Percentiles rank a stretch among this genome's conserved stretches.
Evolutionary conservation across 2,329 filamentous ascomycete species (phyloP).

Genomic region (Leptographium procerum): DNA sequence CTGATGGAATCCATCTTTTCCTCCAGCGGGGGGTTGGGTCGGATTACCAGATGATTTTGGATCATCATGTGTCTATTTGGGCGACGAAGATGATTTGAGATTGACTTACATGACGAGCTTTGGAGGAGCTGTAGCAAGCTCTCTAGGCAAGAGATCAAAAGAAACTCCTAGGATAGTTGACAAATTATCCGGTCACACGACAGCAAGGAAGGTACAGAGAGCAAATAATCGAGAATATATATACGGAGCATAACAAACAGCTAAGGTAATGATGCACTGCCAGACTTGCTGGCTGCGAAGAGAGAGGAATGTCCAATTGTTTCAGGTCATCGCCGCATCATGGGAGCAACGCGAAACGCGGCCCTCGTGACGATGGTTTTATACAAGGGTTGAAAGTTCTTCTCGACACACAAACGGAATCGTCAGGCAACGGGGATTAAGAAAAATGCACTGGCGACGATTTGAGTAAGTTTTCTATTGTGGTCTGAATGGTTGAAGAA

Average conservation of each 20-base stretch:
- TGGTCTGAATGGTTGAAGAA: constrained; percentile 19
- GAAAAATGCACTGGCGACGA: constrained; percentile 25
- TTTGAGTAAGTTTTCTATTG: constrained; percentile 17
- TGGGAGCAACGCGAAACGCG: constrained; percentile 44
- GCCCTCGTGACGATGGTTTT: constrained; percentile 62
- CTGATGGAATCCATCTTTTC: not conserved
- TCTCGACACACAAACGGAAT: constrained; percentile 47
- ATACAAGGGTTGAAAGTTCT: constrained; percentile 40
- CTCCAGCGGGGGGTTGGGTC: constrained; percentile 11
- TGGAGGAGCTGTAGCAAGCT: no score
- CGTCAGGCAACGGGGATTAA: constrained; percentile 30
- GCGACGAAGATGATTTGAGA: not conserved
- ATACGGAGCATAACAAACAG: not conserved
- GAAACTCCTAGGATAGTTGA: not conserved
- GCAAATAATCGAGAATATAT: not conserved
- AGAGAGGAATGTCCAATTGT: constrained; percentile 40
- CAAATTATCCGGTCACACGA: constrained; percentile 3
- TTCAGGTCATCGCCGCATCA: constrained; percentile 59
- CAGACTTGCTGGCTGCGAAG: not conserved
- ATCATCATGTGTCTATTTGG: not conserved
- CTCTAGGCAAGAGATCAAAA: no score
- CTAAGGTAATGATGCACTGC: not conserved
- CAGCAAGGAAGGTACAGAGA: not conserved
- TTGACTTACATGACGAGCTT: not conserved
- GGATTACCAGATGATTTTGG: constrained; percentile 14